These are phyloP conservation scores for Scytalidium sp. DNA, from an alignment of 2,329 filamentous ascomycete species.

Conservation along the genomic window DNA sequence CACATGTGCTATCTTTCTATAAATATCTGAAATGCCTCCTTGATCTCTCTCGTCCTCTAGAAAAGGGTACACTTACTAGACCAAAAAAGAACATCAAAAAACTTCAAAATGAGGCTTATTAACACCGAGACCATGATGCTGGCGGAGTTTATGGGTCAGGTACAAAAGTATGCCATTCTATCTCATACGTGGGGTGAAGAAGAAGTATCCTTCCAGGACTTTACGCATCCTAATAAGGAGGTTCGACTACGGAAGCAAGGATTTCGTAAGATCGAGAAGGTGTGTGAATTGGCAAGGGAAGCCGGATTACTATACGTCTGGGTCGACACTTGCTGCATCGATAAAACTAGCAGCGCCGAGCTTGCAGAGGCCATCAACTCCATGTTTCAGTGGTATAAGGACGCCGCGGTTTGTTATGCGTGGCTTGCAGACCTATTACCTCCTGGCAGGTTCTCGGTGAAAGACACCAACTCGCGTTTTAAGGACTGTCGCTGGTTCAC, in stretches of 20 bases:
- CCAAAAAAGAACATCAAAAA: no score
- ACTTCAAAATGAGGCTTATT: constrained; percentile 36
- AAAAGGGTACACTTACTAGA: no score
- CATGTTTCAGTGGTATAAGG: constrained; percentile 9
- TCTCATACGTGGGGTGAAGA: constrained; percentile 35
- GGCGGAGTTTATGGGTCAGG: constrained; percentile 23
- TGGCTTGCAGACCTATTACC: constrained; percentile 9
- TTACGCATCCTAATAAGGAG: neutral
- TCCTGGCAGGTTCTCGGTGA: neutral
- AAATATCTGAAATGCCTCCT: no score
- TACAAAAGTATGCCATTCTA: constrained; percentile 35
- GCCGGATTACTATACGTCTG: constrained; percentile 3
- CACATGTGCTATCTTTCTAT: no score
- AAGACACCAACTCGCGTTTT: neutral
- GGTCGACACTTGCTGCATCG: constrained; percentile 15
- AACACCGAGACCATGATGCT: constrained; percentile 31
- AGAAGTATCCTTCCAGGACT: constrained; percentile 32
- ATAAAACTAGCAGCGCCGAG: constrained; percentile 9
- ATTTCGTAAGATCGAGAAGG: constrained; percentile 12
- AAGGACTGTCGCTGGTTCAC: no score
- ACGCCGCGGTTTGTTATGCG: constrained; percentile 8
- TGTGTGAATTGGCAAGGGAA: constrained; percentile 1
- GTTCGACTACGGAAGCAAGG: constrained; percentile 11
- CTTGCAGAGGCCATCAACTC: constrained; percentile 8
- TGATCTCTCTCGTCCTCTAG: no score